These are phyloP conservation scores for Lentinula lateritia DNA, from an alignment of 768 basidiomycete genomes.

Conservation along the genomic window DNA sequence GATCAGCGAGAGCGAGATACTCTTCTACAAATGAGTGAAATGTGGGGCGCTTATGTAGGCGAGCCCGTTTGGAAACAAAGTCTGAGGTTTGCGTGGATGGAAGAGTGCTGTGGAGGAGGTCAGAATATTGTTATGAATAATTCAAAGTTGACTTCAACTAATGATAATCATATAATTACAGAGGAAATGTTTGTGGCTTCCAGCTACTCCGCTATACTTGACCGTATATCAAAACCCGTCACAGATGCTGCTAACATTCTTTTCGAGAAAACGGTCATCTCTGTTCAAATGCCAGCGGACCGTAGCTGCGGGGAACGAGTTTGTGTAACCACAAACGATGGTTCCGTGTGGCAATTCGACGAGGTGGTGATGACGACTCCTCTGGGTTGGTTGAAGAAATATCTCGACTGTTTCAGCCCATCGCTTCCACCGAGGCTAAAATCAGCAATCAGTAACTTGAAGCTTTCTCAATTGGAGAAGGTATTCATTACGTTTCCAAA, in stretches of 20 bases:
- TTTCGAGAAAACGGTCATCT: constrained; percentile 11
- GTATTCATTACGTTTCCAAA: too few relatives aligned
- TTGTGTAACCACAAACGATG: constrained; percentile 11
- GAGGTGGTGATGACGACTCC: too few relatives aligned
- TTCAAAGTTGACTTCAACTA: too few relatives aligned
- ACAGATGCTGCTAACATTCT: constrained; percentile 9
- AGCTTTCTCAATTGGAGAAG: too few relatives aligned
- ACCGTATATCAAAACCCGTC: constrained; percentile 9
- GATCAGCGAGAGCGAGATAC: too few relatives aligned
- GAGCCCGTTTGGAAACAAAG: too few relatives aligned
- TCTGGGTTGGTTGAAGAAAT: constrained; percentile 14
- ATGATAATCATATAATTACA: too few relatives aligned
- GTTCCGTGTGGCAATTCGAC: constrained; percentile 11
- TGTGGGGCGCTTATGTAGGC: too few relatives aligned
- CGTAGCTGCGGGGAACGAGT: constrained; percentile 6
- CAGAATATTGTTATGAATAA: too few relatives aligned
- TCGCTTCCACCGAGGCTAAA: constrained; percentile 10
- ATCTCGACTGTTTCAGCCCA: constrained; percentile 11
- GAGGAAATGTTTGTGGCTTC: constrained; percentile 16
- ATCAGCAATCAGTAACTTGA: constrained; percentile 12
- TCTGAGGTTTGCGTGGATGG: too few relatives aligned
- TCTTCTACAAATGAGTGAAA: too few relatives aligned
- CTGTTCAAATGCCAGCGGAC: constrained; percentile 9
- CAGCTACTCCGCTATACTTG: constrained; percentile 13
- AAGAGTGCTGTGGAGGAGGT: constrained; percentile 8